These are phyloP conservation scores for Tephrocybe sp. DNA, from an alignment of 768 basidiomycete species.

Conservation along the genomic window DNA sequence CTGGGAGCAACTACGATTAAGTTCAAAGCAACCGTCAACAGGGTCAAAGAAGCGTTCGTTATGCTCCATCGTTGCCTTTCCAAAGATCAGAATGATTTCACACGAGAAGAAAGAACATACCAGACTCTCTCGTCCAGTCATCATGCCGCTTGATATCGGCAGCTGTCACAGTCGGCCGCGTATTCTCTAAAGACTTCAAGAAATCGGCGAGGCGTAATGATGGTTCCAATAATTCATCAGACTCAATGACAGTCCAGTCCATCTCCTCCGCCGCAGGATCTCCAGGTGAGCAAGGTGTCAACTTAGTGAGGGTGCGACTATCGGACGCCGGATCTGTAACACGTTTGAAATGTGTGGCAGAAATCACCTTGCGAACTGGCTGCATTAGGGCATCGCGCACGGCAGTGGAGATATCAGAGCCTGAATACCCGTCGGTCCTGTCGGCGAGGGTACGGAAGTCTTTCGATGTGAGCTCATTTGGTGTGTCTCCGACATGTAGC, in stretches of 20 bases:
- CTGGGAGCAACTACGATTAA: no score
- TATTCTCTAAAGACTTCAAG: conserved; percentile 72
- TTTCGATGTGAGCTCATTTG: conserved; percentile 74
- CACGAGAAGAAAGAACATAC: conserved; percentile 37
- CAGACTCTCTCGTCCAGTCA: conserved; percentile 83
- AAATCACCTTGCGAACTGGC: conserved; percentile 93
- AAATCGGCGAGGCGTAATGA: conserved; percentile 79
- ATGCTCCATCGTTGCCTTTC: conserved; percentile 18
- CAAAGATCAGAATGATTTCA: not conserved
- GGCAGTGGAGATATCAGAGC: conserved; percentile 91
- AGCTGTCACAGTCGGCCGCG: conserved; percentile 85
- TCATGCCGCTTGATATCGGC: conserved; percentile 85
- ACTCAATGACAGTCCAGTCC: conserved; percentile 84
- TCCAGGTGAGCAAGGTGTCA: conserved; percentile 97
- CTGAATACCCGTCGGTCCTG: conserved; percentile 91
- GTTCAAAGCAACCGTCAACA: not conserved
- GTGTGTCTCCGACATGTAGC: conserved; percentile 91
- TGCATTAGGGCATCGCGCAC: conserved; percentile 99
- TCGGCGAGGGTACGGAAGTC: conserved; percentile 85
- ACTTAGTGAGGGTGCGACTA: conserved; percentile 45
- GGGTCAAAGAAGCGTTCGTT: conserved; percentile 1
- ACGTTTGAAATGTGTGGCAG: conserved; percentile 92
- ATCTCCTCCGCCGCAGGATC: conserved; percentile 84
- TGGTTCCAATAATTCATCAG: conserved; percentile 91
- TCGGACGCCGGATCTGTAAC: conserved; percentile 33